Evolutionary conservation across 768 basidiomycete species (phyloP).

Genomic region (Pleurotus giganteus): DNA sequence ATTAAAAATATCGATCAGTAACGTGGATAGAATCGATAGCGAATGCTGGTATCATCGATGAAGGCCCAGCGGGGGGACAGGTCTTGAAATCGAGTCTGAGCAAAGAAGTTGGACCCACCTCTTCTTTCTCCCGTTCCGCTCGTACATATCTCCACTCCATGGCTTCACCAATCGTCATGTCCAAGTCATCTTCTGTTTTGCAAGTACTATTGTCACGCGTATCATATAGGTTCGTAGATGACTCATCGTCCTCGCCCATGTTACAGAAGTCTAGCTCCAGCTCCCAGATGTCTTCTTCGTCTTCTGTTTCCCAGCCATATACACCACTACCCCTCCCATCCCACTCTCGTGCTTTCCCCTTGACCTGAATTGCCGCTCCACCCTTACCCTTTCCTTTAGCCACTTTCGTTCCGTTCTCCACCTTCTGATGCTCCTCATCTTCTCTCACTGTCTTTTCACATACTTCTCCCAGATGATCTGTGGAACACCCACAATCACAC

Average conservation of each 20-base stretch:
- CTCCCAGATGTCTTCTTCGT: conserved; percentile 79
- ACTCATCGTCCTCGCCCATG: conserved; percentile 46
- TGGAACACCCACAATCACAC: conserved; percentile 82
- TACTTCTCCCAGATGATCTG: conserved; percentile 74
- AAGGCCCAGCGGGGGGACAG: background rate
- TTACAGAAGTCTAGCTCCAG: conserved; percentile 64
- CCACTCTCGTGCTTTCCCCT: conserved; percentile 74
- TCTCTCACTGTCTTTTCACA: conserved; percentile 71
- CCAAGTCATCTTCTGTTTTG: conserved; percentile 34
- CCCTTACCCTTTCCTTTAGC: conserved; percentile 80
- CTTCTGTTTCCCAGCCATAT: conserved; percentile 70
- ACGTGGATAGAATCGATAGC: background rate
- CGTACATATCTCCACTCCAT: conserved; percentile 73
- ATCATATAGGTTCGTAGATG: background rate
- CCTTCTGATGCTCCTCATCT: conserved; percentile 46
- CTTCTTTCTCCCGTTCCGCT: conserved; percentile 71
- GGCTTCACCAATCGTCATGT: conserved; percentile 70
- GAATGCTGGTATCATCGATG: background rate
- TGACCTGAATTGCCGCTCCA: conserved; percentile 66
- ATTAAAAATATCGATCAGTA: conserved; percentile 11
- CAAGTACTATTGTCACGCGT: background rate
- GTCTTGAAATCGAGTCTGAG: background rate
- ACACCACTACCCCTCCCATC: conserved; percentile 74
- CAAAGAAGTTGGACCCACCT: conserved; percentile 34
- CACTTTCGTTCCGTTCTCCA: conserved; percentile 47